Evolutionary conservation across 805 yeast genomes (phyloP), one percentile per base, ranked within the genome.

Genomic region (Spathaspora sp.): DNA sequence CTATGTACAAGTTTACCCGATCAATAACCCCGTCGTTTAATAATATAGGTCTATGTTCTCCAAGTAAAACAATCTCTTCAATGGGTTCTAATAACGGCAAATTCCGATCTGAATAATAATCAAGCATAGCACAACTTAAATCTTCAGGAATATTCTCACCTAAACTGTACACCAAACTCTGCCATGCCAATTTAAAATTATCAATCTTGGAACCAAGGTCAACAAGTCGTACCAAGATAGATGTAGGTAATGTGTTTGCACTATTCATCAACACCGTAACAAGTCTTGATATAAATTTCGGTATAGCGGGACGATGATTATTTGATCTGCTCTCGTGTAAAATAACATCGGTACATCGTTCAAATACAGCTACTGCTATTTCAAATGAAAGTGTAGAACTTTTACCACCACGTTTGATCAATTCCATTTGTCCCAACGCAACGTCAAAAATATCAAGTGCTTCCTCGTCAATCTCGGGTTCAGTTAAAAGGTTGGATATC

Each of bases 161-260:
- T 31, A 17, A 18, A 6, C 16, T 28, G 64, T 53, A 49, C 3
- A 49, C 49, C 20, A 60, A 49, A 26, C 49, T 50, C 6, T 38
- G 19, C 28, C 48, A 31, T 1, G 46, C 53, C 2, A 42, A 14
- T 29, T 42, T 45, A n/a, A 49, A 44, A 31, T 44, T 42, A 9
- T 45, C 46, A 23, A 57, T n/a, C 29, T 49, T 49, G 2, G 67
- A 50, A 2, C 68, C 73, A 49, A 73, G 54, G 7, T 64, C 68
- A 5, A 68, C 60, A 0, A 71, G 55, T 28, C 58, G 56, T 1
- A 65, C 67, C 44, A 69, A 55, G 3, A 63, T 49, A 16, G 52
- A 50, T 1, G 63, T 49, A 2, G 70, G 59, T 4, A 63, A 19
- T 2, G 40, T 45, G 10, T 50, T 19, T 4, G 52, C 39, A 8